phyloP scores from a whole-genome alignment of 2,329 filamentous ascomycete species.

The Aspergillus terreus region DNA sequence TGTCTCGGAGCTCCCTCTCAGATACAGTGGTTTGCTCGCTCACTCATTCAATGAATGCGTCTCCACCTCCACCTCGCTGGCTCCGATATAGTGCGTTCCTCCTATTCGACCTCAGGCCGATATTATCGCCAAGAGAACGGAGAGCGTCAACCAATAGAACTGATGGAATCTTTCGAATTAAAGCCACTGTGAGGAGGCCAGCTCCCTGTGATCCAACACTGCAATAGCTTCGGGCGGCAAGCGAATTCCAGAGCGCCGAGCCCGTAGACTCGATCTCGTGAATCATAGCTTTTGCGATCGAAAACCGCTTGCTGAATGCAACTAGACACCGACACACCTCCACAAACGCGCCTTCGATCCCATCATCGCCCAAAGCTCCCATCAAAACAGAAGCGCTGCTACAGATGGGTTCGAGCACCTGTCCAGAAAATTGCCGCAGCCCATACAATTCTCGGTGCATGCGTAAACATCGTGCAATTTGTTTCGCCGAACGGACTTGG shows the following conservation, averaged over 20 bases:
- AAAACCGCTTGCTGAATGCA: conserved; percentile 22
- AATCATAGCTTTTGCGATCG: conserved; percentile 19
- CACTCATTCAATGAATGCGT: too few relatives aligned
- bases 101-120: neutral
- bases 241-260: conserved; percentile 9
- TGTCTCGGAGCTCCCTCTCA: too few relatives aligned
- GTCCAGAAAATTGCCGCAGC: conserved; percentile 25
- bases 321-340: conserved; percentile 25
- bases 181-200: conserved; percentile 12
- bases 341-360: conserved; percentile 21
- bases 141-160: neutral
- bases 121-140: neutral
- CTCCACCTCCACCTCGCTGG: too few relatives aligned
- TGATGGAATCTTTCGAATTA: neutral
- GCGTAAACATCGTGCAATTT: conserved; percentile 25
- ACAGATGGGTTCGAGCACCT: conserved; percentile 23
- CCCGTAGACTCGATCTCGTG: conserved; percentile 18
- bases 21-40: too few relatives aligned
- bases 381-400: conserved; percentile 21
- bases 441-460: conserved; percentile 26
- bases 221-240: conserved; percentile 21
- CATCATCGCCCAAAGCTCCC: conserved; percentile 17
- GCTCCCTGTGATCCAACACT: conserved; percentile 17
- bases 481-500: conserved; percentile 19
- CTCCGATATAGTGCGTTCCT: too few relatives aligned